These are phyloP conservation scores for Aspergillus bridgeri DNA, from an alignment of 495 filamentous ascomycete species.

Conservation along the genomic window DNA sequence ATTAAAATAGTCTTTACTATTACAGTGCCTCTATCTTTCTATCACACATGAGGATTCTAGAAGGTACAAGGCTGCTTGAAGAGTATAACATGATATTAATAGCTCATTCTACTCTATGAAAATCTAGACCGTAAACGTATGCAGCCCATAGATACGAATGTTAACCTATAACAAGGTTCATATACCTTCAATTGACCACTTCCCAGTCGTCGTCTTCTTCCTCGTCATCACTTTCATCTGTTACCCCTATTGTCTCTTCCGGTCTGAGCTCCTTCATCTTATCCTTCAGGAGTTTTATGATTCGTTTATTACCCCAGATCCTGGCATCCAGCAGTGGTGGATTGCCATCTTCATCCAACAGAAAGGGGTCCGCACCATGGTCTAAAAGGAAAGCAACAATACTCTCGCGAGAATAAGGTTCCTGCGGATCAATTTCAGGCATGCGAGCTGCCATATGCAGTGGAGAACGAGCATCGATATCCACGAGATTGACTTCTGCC, in stretches of 20 bases:
- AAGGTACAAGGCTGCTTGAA: too few relatives aligned
- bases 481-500: not conserved
- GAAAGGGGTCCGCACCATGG: not conserved
- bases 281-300: not conserved
- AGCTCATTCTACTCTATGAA: too few relatives aligned
- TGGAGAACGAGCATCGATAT: not conserved
- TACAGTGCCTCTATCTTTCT: too few relatives aligned
- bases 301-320: not conserved
- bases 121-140: too few relatives aligned
- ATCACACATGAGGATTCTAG: too few relatives aligned
- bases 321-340: not conserved
- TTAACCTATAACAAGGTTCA: too few relatives aligned
- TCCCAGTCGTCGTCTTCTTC: not conserved
- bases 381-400: not conserved
- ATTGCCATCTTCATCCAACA: not conserved
- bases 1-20: too few relatives aligned
- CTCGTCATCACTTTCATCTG: not conserved
- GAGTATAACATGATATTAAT: too few relatives aligned
- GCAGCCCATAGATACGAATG: too few relatives aligned
- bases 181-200: not conserved
- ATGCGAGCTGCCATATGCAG: not conserved
- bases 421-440: not conserved
- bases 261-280: not conserved
- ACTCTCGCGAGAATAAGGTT: not conserved
- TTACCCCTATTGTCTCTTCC: not conserved